phyloP scores from a whole-genome alignment of 2,329 filamentous ascomycete species.

The Pleomassaria siparia region DNA sequence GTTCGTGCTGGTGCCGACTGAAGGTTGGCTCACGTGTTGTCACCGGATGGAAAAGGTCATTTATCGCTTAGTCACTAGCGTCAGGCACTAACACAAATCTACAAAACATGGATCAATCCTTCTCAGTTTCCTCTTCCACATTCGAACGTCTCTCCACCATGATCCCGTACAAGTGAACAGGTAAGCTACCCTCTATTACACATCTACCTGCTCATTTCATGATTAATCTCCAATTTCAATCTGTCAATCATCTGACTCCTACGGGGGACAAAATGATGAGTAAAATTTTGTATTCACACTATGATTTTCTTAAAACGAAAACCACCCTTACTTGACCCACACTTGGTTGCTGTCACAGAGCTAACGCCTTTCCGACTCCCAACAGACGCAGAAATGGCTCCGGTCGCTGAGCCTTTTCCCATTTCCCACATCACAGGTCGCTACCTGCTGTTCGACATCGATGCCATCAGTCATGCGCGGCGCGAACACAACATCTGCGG shows the following conservation, averaged over 20 bases:
- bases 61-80: conserved; percentile 10
- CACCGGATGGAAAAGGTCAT: neutral
- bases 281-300: conserved; percentile 45
- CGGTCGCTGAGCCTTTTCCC: conserved; percentile 62
- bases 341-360: conserved; percentile 3
- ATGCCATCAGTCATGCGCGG: conserved; percentile 75
- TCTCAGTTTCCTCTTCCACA: neutral
- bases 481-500: conserved; percentile 82
- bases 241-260: conserved; percentile 81
- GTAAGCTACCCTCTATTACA: conserved; percentile 21
- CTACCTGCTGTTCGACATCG: conserved; percentile 87
- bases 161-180: conserved; percentile 38
- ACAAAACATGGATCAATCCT: no score
- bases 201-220: conserved; percentile 20
- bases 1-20: neutral
- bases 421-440: conserved; percentile 79
- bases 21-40: neutral
- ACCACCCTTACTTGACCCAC: neutral
- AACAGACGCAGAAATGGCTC: conserved; percentile 35
- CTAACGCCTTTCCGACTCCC: conserved; percentile 4
- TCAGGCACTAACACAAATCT: neutral
- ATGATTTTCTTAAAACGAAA: conserved; percentile 38
- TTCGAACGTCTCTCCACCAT: conserved; percentile 22
- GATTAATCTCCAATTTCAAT: conserved; percentile 70
- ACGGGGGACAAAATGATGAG: conserved; percentile 56